Base-by-base conservation (phyloP, 805 yeast genomes). In the Wickerhamomyces silvicola region DNA sequence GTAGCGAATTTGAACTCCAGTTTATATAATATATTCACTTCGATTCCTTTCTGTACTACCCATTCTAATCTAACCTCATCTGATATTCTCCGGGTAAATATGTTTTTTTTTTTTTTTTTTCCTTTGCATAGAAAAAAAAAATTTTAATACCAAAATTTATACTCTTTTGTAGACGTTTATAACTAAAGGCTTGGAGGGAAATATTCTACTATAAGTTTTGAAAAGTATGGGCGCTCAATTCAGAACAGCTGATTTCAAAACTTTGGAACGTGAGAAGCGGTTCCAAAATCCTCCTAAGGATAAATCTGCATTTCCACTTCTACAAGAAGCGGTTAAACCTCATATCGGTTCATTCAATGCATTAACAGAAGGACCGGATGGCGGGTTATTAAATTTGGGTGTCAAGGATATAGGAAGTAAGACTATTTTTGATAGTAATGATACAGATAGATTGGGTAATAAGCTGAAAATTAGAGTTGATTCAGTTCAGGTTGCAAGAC, bases 341-440 rank as follows among this genome's bases (percentile, higher is more conserved):
- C 98, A 92, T 57, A 74, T 92, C 35, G 97, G 95, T 7, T 90
- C 97, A 2, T 92, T 92, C 69, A 82, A 92, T 67, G 97, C 97
- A 5, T 67, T 92, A 36, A 83, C 95, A 16, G 94, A 84, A 37
- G 95, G 95, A 27, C 76, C 83, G 16, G 78, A 68, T 27, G 94
- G 90, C 28, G 96, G 96, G 6, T 59, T 92, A 17, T 66, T 92
- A 38, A 86, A 88, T 56, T 63, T 81, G 31, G 97, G 83, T 2
- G 94, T 81, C 28, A 70, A 80, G 49, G 97, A 92, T 52, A 86
- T 92, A 39, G 98, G 97, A 8, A 61, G 74, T 38, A 84, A 80
- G 51, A 77, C 87, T 12, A 78, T 86, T 10, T 90, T 85, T 54
- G 98, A 92, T 58, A 77, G 87, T 18, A 72, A 66, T 38, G 86